Evolutionary conservation across 2,329 filamentous ascomycete genomes (phyloP).

Genomic region (Botrytis hyacinthi): DNA sequence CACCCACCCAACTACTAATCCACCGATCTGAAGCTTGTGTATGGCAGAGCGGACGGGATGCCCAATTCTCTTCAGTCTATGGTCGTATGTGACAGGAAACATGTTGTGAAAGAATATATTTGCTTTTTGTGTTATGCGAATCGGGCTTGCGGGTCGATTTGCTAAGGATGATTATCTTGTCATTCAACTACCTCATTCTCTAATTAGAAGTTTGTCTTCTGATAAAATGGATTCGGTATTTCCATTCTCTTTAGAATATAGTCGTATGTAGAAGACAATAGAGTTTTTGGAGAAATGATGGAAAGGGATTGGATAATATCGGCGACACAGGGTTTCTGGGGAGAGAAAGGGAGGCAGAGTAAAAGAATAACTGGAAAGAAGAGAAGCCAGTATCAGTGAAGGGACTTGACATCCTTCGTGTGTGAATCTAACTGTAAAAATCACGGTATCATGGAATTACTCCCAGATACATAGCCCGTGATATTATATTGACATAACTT

Average conservation of each 20-base stretch:
- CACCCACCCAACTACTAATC: constrained; percentile 13
- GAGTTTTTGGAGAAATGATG: background rate
- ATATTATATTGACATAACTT: background rate
- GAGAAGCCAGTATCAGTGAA: background rate
- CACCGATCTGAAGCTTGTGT: constrained; percentile 12
- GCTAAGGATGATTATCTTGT: background rate
- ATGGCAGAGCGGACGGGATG: constrained; percentile 14
- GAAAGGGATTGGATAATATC: background rate
- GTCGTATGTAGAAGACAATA: background rate
- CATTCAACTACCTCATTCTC: background rate
- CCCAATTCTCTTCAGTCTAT: constrained; percentile 15
- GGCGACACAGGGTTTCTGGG: background rate
- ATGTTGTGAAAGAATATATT: background rate
- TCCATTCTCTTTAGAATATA: background rate
- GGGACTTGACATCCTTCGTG: background rate
- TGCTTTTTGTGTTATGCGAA: background rate
- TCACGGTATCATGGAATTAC: background rate
- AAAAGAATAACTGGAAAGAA: background rate
- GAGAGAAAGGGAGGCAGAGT: background rate
- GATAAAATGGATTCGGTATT: background rate
- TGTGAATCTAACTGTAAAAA: background rate
- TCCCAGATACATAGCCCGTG: background rate
- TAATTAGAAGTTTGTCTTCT: background rate
- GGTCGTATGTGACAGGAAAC: background rate
- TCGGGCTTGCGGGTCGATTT: background rate